Evolutionary conservation across 139 green algal species (phyloP).

Genomic region (Micromonas commoda): DNA sequence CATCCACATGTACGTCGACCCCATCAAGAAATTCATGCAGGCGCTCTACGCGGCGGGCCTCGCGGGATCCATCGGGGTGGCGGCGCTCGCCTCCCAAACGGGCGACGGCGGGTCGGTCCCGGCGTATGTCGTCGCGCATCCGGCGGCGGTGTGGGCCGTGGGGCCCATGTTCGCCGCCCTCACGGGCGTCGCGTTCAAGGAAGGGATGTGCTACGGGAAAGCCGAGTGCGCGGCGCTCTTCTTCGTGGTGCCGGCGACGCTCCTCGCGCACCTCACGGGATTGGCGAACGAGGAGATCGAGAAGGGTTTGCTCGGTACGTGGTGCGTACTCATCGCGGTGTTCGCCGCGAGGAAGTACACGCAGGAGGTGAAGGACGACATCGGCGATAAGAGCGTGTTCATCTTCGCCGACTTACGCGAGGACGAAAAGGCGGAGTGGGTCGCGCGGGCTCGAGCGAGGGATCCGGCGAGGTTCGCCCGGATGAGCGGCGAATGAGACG

Average conservation of each 20-base stretch:
- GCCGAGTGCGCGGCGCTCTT: constrained; percentile 58
- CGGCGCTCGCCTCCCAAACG: background rate
- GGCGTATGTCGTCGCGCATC: constrained; percentile 59
- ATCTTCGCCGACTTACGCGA: constrained; percentile 35
- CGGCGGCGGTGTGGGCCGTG: constrained; percentile 67
- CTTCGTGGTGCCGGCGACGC: constrained; percentile 50
- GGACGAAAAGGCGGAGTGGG: constrained; percentile 25
- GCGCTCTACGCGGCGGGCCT: background rate
- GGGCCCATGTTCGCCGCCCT: constrained; percentile 82
- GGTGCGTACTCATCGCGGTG: constrained; percentile 32
- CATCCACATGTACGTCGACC: constrained; percentile 19
- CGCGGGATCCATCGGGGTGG: background rate
- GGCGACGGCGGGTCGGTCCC: constrained; percentile 34
- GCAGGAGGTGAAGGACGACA: constrained; percentile 85
- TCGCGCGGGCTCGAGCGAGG: background rate
- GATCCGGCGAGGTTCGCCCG: background rate
- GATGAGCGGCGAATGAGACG: background rate
- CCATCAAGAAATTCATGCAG: constrained; percentile 9
- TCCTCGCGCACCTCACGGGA: constrained; percentile 38
- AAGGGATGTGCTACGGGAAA: constrained; percentile 82
- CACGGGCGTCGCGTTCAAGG: constrained; percentile 86
- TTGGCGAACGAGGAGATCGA: background rate
- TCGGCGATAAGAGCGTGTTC: constrained; percentile 89
- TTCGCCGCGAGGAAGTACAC: constrained; percentile 84
- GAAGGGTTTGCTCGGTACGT: constrained; percentile 31